These are phyloP conservation scores for Ciborinia camelliae DNA, from an alignment of 2,329 filamentous ascomycete genomes.

Conservation along the genomic window DNA sequence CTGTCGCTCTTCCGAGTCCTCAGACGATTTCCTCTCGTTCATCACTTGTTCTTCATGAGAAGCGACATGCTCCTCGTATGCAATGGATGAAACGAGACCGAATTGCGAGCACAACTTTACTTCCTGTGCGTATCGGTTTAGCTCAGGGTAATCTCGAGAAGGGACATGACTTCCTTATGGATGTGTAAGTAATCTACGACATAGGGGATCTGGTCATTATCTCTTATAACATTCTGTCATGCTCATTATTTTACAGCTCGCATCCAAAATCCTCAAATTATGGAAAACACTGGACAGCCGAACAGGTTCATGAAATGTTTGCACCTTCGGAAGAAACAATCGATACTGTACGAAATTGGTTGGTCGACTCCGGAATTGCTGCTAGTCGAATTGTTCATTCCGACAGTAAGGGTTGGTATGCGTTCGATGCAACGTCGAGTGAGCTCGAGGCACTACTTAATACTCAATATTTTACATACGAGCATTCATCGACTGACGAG, in stretches of 20 bases:
- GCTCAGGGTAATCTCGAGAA: slow-evolving; percentile 45
- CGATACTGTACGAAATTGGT: slow-evolving; percentile 38
- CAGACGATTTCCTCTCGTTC: not conserved
- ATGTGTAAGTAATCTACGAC: slow-evolving; percentile 28
- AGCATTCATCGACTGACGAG: slow-evolving; percentile 33
- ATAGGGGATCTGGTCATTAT: not conserved
- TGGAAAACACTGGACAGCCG: slow-evolving; percentile 39
- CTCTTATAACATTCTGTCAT: not conserved
- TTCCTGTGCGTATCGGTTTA: slow-evolving; percentile 46
- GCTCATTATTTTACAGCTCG: slow-evolving; percentile 26
- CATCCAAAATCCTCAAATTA: slow-evolving; percentile 36
- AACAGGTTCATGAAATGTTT: slow-evolving; percentile 38
- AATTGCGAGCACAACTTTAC: slow-evolving; percentile 21
- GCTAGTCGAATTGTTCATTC: slow-evolving; percentile 37
- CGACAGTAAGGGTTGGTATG: slow-evolving; percentile 38
- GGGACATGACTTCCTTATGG: slow-evolving; percentile 43
- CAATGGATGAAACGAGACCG: slow-evolving; percentile 25
- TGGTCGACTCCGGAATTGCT: slow-evolving; percentile 37
- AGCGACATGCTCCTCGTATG: slow-evolving; percentile 18
- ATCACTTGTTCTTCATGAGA: slow-evolving; percentile 24
- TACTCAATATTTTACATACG: slow-evolving; percentile 39
- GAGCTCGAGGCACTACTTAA: slow-evolving; percentile 39
- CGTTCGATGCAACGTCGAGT: slow-evolving; percentile 37
- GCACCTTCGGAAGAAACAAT: slow-evolving; percentile 37
- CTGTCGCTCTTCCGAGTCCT: slow-evolving; percentile 6